Conservation (phyloP, 495 filamentous ascomycete genomes). For the Hypoxylon intermedium region DNA sequence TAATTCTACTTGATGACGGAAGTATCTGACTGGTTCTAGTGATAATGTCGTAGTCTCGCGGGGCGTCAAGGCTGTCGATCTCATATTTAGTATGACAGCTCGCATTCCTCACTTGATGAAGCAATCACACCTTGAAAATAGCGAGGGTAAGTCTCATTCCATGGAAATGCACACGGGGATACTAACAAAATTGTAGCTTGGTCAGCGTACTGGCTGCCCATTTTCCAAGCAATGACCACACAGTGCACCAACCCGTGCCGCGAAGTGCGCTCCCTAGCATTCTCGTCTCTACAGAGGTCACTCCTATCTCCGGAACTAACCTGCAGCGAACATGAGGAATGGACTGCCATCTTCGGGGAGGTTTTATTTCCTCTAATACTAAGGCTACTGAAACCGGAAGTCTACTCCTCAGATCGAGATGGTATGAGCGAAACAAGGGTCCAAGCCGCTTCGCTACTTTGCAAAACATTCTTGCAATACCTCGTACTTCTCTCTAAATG, state of each 20-base stretch:
- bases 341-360: constrained; percentile 92
- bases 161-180: background rate
- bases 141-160: constrained; percentile 66
- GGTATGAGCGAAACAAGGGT: constrained; percentile 97
- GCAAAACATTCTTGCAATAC: constrained; percentile 95
- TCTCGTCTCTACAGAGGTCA: constrained; percentile 84
- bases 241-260: constrained; percentile 97
- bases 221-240: constrained; percentile 83
- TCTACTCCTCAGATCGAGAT: constrained; percentile 87
- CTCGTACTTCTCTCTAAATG: constrained; percentile 81
- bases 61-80: constrained; percentile 77
- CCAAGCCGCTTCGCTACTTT: constrained; percentile 87
- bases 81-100: constrained; percentile 79
- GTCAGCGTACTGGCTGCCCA: constrained; percentile 97
- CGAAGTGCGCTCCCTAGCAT: constrained; percentile 86
- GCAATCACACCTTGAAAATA: constrained; percentile 89
- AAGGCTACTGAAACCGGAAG: constrained; percentile 89
- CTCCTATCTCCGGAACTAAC: constrained; percentile 81
- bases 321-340: constrained; percentile 81
- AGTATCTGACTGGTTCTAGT: constrained; percentile 43
- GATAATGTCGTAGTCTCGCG: constrained; percentile 79
- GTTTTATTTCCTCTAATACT: constrained; percentile 95
- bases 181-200: constrained; percentile 68
- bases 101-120: constrained; percentile 85
- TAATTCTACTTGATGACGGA: background rate